Conservation (phyloP, 768 basidiomycete genomes). For the Calvatia gigantea region DNA sequence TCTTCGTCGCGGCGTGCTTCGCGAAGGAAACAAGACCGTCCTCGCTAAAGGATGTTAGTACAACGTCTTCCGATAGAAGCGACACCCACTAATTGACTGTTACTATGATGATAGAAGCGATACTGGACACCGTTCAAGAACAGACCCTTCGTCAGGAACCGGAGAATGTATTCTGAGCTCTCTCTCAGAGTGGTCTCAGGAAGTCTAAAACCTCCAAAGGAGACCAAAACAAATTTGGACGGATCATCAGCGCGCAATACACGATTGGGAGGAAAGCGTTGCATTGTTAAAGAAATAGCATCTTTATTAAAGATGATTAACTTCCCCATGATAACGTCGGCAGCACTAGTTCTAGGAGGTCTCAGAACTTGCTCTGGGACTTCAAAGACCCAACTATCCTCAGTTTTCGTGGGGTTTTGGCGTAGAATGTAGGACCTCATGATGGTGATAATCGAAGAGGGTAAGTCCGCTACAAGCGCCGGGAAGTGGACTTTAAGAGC, state of each 20-base stretch:
- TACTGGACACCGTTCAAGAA: constrained; percentile 58
- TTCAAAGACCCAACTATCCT: constrained; percentile 49
- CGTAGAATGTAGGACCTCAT: constrained; percentile 37
- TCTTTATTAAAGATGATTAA: constrained; percentile 47
- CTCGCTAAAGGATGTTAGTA: constrained; percentile 34
- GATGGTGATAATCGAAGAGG: constrained; percentile 11
- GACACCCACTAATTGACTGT: constrained; percentile 56
- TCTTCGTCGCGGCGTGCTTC: constrained; percentile 51
- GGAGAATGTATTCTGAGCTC: constrained; percentile 51
- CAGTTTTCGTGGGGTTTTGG: constrained; percentile 41
- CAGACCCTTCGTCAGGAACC: constrained; percentile 52
- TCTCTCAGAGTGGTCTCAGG: constrained; percentile 45
- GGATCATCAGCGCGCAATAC: constrained; percentile 56
- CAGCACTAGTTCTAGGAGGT: constrained; percentile 21
- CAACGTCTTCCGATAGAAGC: background rate
- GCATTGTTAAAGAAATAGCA: constrained; percentile 47
- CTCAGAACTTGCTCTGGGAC: constrained; percentile 25
- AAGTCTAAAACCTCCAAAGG: constrained; percentile 43
- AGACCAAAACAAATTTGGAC: constrained; percentile 48
- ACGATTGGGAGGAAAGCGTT: constrained; percentile 52
- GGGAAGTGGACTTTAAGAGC: constrained; percentile 6
- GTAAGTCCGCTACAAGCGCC: background rate
- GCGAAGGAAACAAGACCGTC: constrained; percentile 61
- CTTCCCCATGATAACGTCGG: constrained; percentile 34
- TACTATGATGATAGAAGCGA: constrained; percentile 70